A percentile compares a stretch with the other conserved stretches of the same genome.
Conservation (phyloP, 225 moss, liverwort and hornwort species). For the Polytrichum formosum region DNA sequence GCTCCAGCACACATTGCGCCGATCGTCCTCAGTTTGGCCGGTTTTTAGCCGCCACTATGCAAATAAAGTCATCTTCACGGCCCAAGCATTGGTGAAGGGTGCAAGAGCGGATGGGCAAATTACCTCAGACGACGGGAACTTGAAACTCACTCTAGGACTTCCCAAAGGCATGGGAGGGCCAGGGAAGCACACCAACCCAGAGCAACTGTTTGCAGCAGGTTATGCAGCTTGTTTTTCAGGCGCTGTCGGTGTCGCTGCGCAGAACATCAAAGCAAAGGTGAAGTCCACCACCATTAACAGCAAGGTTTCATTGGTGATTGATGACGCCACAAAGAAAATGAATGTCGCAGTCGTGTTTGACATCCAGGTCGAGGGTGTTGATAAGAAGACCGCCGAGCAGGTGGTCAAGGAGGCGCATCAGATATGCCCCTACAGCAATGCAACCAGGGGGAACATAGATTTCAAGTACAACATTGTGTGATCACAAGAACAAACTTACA, state of each 20-base stretch:
- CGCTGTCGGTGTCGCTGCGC: slow-evolving; percentile 42
- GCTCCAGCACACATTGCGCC: slow-evolving; percentile 38
- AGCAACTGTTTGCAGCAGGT: slow-evolving; percentile 60
- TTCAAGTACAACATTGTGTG: slow-evolving; percentile 40
- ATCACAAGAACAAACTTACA: not conserved
- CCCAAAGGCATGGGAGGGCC: slow-evolving; percentile 54
- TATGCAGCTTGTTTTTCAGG: slow-evolving; percentile 61
- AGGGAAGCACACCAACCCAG: slow-evolving; percentile 58
- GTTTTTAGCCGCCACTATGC: slow-evolving; percentile 37
- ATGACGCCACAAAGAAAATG: slow-evolving; percentile 17
- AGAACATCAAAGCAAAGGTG: slow-evolving; percentile 39
- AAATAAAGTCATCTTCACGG: slow-evolving; percentile 41
- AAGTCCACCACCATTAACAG: slow-evolving; percentile 42
- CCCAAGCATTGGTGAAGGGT: slow-evolving; percentile 55
- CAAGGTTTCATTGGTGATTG: slow-evolving; percentile 35
- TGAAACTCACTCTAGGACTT: slow-evolving; percentile 40
- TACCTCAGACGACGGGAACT: slow-evolving; percentile 45
- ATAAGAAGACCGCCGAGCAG: slow-evolving; percentile 46
- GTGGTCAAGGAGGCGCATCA: slow-evolving; percentile 52
- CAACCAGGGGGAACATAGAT: slow-evolving; percentile 51
- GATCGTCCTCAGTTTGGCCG: slow-evolving; percentile 25
- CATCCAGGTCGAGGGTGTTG: slow-evolving; percentile 48
- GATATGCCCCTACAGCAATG: slow-evolving; percentile 59
- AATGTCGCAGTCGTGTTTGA: slow-evolving; percentile 37
- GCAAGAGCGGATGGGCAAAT: slow-evolving; percentile 48